Evolutionary conservation across 2,329 filamentous ascomycete species (phyloP).

Genomic region (Proliferodiscus dingleyae): DNA sequence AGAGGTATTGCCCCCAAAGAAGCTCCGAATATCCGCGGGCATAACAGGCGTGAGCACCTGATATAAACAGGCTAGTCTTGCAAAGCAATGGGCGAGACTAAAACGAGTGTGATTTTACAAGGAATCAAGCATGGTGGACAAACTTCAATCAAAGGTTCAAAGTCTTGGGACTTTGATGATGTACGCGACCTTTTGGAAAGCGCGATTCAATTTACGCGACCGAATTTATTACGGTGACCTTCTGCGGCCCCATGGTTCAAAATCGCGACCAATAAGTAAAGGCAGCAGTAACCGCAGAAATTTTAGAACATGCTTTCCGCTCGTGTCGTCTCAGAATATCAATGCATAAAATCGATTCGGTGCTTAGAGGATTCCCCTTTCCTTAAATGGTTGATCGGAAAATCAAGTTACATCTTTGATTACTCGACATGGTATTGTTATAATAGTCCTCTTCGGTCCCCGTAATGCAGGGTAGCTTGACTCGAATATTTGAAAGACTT

Average conservation of each 20-base stretch:
- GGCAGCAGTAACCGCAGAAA: too few species aligned
- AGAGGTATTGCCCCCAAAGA: conserved; percentile 75
- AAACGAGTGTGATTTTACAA: neutral
- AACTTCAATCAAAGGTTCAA: neutral
- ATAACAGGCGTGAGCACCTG: conserved; percentile 41
- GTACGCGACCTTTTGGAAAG: conserved; percentile 19
- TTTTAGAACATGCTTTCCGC: too few species aligned
- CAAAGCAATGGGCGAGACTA: neutral
- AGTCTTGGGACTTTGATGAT: conserved; percentile 9
- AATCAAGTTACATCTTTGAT: too few species aligned
- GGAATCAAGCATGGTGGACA: neutral
- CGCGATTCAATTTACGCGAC: conserved; percentile 11
- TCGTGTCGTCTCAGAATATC: too few species aligned
- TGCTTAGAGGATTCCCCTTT: too few species aligned
- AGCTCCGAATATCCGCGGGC: conserved; percentile 84
- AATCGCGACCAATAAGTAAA: too few species aligned
- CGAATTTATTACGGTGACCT: neutral
- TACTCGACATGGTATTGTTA: too few species aligned
- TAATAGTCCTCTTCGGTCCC: too few species aligned
- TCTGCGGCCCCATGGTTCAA: too few species aligned
- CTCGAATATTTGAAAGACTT: neutral
- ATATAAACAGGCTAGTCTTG: neutral
- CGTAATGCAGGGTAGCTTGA: too few species aligned
- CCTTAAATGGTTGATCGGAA: too few species aligned
- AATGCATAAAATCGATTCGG: too few species aligned